These are phyloP conservation scores for Narthecium ossifragum DNA, from an alignment of 106 monocot species.

Conservation along the genomic window DNA sequence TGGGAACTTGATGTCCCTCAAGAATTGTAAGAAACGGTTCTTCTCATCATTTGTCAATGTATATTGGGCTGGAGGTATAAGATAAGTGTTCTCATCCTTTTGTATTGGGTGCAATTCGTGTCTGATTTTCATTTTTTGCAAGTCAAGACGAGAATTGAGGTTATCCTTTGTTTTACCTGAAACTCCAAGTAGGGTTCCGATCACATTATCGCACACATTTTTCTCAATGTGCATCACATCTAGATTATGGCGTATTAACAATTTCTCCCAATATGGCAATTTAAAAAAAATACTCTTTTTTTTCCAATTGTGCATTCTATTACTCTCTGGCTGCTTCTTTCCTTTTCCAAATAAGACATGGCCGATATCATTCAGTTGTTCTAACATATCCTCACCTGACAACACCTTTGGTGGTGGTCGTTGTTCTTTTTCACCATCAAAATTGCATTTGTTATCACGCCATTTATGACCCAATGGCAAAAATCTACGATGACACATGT, in stretches of 20 bases:
- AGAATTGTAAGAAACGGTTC: background rate
- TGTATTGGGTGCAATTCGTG: background rate
- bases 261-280: conserved; percentile 7
- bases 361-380: background rate
- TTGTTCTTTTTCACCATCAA: background rate
- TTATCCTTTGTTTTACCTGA: conserved; percentile 10
- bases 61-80: background rate
- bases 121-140: background rate
- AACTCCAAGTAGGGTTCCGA: conserved; percentile 4
- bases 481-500: conserved; percentile 1
- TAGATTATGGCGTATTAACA: background rate
- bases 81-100: background rate
- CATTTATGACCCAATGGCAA: conserved; percentile 1
- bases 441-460: background rate
- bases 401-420: background rate
- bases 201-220: conserved; percentile 8
- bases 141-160: background rate
- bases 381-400: background rate
- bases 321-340: background rate
- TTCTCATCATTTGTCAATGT: background rate
- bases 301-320: background rate
- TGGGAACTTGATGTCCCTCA: background rate
- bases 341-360: background rate
- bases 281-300: conserved; percentile 17
- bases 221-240: conserved; percentile 16